Base-by-base conservation (phyloP, 1,284 basidiomycete species). In the Ustilago cynodontis region DNA sequence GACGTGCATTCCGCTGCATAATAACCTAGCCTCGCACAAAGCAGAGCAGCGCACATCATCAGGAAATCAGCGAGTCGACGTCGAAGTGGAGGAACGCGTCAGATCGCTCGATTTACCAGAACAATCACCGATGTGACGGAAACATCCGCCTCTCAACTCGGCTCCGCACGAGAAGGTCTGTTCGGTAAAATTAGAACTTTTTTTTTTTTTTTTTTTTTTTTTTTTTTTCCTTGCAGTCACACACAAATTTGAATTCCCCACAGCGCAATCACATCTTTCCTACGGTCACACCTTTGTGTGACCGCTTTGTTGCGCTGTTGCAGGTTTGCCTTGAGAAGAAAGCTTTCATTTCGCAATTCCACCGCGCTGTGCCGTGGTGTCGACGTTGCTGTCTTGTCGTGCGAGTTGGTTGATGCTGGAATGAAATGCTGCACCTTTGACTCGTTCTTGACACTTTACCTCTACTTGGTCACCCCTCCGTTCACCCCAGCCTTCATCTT, bases 391-490 rank as follows among this genome's bases (percentile, higher is more conserved):
- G n/a, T 28, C 7, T 18, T 29, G 9, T 28, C 26, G 1, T 51
- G 22, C 45, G 31, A 33, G 31, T 33, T 11, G 14, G 3, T 16
- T n/a, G n/a, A n/a, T n/a, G n/a, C n/a, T n/a, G n/a, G n/a, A n/a
- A 51, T 22, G 29, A 53, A 62, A 35, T 37, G 14, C 18, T 18
- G 10, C 29, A 11, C 16, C 20, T 20, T 22, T 18, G 13, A n/a
- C 54, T 43, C 41, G 24, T 1, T 41, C 35, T 56, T 66, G 64
- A 51, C 50, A 35, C 59, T 61, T 58, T 61, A 68, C 65, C 65
- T 73, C 58, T 61, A 33, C 57, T 65, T 68, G 65, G 58, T 68
- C 65, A 68, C 54, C 58, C 58, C 2, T 49, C 33, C 0, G 24
- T 49, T 28, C 22, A 29, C 28, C 47, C 28, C 47, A 28, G 45